Conservation (phyloP, 805 yeast species). For the Dipodascopsis uninucleata region DNA sequence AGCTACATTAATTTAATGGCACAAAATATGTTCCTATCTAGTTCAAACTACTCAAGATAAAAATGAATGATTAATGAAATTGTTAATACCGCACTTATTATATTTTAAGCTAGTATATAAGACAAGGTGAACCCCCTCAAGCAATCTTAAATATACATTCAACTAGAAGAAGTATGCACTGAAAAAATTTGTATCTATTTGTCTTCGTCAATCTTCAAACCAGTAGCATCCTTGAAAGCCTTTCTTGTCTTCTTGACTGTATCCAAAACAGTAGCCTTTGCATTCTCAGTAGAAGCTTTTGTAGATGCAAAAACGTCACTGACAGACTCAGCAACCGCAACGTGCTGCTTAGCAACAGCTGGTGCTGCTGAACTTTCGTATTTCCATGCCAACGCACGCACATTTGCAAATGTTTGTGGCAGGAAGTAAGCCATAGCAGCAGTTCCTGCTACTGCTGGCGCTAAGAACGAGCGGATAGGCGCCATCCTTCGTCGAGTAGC, state of each 20-base stretch:
- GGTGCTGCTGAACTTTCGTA: slow-evolving; percentile 51
- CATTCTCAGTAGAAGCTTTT: slow-evolving; percentile 38
- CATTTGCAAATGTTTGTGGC: slow-evolving; percentile 67
- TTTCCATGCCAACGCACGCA: slow-evolving; percentile 53
- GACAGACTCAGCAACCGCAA: slow-evolving; percentile 46
- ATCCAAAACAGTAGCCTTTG: slow-evolving; percentile 40
- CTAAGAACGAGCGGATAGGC: slow-evolving; percentile 45
- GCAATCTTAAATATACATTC: no score
- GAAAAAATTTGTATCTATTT: slow-evolving; percentile 37
- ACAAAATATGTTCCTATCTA: no score
- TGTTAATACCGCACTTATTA: no score
- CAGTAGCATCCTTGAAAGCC: slow-evolving; percentile 55
- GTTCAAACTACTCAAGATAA: no score
- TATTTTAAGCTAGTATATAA: no score
- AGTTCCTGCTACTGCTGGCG: slow-evolving; percentile 60
- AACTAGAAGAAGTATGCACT: no score
- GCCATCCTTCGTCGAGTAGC: slow-evolving; percentile 64
- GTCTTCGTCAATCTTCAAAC: slow-evolving; percentile 61
- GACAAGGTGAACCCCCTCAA: no score
- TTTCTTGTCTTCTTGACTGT: slow-evolving; percentile 38
- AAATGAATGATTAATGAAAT: no score
- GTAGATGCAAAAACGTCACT: slow-evolving; percentile 31
- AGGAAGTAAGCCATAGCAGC: slow-evolving; percentile 64
- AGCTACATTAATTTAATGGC: no score
- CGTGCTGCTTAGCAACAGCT: slow-evolving; percentile 59